Percentiles rank a stretch among this genome's conserved stretches.
Conservation (phyloP, 441 rosid species). For the Caryocar brasiliense region DNA sequence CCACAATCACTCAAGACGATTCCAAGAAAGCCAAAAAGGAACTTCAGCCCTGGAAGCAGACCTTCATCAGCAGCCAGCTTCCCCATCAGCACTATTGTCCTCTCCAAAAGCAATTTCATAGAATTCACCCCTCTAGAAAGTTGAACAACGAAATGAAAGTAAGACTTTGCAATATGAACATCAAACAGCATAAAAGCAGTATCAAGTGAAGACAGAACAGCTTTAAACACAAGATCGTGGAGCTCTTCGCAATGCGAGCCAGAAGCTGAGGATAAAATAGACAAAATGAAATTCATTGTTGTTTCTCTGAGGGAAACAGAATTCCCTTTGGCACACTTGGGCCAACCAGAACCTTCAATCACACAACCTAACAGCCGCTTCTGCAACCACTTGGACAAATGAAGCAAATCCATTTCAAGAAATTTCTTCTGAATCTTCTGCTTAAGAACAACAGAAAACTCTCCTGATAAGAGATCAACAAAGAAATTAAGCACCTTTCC, state of each 20-base stretch:
- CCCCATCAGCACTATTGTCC: slow-evolving; percentile 64
- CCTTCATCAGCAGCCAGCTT: slow-evolving; percentile 66
- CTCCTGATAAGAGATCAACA: slow-evolving; percentile 75
- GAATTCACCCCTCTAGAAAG: slow-evolving; percentile 67
- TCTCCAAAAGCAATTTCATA: slow-evolving; percentile 62
- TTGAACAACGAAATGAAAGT: slow-evolving; percentile 76
- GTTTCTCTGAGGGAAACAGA: slow-evolving; percentile 75
- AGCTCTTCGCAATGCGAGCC: slow-evolving; percentile 45
- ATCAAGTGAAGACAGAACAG: slow-evolving; percentile 71
- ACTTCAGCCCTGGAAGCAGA: slow-evolving; percentile 79
- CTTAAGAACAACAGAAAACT: slow-evolving; percentile 49
- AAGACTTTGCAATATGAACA: slow-evolving; percentile 68
- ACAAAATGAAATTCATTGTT: slow-evolving; percentile 67
- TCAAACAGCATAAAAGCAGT: slow-evolving; percentile 81
- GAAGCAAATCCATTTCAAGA: slow-evolving; percentile 59
- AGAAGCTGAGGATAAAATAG: slow-evolving; percentile 48
- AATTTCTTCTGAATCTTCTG: slow-evolving; percentile 56
- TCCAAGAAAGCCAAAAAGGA: slow-evolving; percentile 83
- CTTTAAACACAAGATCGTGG: slow-evolving; percentile 79
- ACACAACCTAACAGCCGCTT: slow-evolving; percentile 76
- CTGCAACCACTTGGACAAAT: slow-evolving; percentile 86
- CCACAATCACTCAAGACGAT: slow-evolving; percentile 65
- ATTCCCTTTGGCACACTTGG: slow-evolving; percentile 48
- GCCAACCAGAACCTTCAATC: slow-evolving; percentile 44
- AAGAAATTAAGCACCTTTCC: slow-evolving; percentile 82